These are phyloP conservation scores for Dioscorea dumetorum DNA, from an alignment of 106 monocot genomes.

Conservation along the genomic window DNA sequence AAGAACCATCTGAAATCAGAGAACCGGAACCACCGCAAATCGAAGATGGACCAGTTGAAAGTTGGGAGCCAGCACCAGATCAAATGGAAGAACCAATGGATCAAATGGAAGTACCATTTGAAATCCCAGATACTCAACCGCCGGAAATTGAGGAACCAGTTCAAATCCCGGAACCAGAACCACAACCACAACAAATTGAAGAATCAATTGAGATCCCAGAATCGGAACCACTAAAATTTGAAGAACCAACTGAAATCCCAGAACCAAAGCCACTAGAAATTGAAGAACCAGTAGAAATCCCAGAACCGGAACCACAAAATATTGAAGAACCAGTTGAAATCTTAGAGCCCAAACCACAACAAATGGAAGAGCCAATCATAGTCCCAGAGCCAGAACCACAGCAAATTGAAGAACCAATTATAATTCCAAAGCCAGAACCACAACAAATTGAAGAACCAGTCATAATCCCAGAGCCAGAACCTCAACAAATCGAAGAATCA, in stretches of 20 bases:
- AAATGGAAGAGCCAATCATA: neutral
- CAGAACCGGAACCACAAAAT: neutral
- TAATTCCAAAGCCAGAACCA: neutral
- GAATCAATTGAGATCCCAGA: neutral
- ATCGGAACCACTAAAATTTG: neutral
- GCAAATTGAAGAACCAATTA: neutral
- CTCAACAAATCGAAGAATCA: neutral
- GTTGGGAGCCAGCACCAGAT: neutral
- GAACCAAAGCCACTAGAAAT: neutral
- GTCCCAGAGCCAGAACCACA: neutral
- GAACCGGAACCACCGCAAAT: neutral
- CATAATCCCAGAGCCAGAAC: neutral
- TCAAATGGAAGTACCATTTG: neutral
- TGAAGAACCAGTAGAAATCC: neutral
- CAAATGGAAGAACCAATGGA: neutral
- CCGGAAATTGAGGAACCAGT: neutral
- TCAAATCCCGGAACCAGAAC: neutral
- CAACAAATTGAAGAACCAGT: neutral
- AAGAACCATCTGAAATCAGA: neutral
- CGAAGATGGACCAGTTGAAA: neutral
- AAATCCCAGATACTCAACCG: neutral
- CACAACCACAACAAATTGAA: neutral
- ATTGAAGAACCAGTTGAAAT: neutral
- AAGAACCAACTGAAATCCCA: neutral
- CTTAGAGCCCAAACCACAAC: neutral